phyloP scores from a whole-genome alignment of 2,329 filamentous ascomycete species.

The Knufia petricola region DNA sequence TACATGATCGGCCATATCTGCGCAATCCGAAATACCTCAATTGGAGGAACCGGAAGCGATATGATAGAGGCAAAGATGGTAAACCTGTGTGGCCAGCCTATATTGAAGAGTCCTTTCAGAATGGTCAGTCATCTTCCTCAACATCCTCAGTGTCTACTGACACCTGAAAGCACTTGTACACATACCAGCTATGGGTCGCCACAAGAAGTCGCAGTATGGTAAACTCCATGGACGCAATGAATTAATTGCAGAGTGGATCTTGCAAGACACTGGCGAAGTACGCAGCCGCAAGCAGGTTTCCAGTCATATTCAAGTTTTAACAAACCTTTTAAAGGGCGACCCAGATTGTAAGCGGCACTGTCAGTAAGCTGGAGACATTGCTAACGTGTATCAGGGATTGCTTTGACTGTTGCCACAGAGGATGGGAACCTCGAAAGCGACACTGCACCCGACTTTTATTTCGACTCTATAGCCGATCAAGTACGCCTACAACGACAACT shows the following conservation, averaged over 20 bases:
- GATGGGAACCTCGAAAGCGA: neutral
- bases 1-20: conserved; percentile 16
- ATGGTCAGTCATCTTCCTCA: conserved; percentile 28
- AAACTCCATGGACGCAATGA: conserved; percentile 52
- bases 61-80: conserved; percentile 35
- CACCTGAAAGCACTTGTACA: conserved; percentile 39
- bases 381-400: conserved; percentile 9
- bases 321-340: conserved; percentile 45
- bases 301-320: conserved; percentile 55
- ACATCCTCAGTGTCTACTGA: conserved; percentile 14
- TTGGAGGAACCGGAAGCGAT: conserved; percentile 35
- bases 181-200: conserved; percentile 49
- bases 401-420: conserved; percentile 6
- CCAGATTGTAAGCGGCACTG: conserved; percentile 39
- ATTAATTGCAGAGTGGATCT: conserved; percentile 50
- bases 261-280: conserved; percentile 43
- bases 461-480: conserved; percentile 7
- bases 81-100: conserved; percentile 38
- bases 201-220: conserved; percentile 43
- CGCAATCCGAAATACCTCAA: conserved; percentile 31
- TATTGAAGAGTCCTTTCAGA: conserved; percentile 40
- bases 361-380: neutral
- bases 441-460: neutral
- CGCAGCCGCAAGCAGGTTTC: conserved; percentile 52
- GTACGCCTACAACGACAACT: conserved; percentile 6